Base-by-base conservation (phyloP, 257 asterid species). In the Orobanche coerulescens region DNA sequence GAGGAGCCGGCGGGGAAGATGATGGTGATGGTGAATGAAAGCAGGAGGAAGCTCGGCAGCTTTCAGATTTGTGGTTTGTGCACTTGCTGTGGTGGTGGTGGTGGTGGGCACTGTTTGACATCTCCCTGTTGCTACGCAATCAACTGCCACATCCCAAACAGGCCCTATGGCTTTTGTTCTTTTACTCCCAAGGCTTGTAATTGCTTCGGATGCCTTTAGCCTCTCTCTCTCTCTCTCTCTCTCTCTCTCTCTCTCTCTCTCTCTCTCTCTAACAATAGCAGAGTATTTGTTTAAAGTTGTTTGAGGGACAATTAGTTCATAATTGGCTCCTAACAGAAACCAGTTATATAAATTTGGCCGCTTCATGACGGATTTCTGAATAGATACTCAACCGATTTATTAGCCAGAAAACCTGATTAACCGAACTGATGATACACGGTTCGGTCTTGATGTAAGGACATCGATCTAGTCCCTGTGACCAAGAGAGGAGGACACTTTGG, bases 81-180 rank as follows among this genome's bases (percentile, higher is more conserved):
- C 84, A 83, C 94, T 79, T 85, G 96, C 73, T 88, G 96, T 68
- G 91, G 79, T 13, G 82, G 75, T 16, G 85, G 75, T 13, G 58
- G 76, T 53, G 76, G 52, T 50, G 71, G 73, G 65, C 80, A 74
- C 66, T 88, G 96, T 52, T 33, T 83, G 66, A 81, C 93, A 20
- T 74, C 93, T 43, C 93, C 96, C 11, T 88, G 96, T 74, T 88
- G 96, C 80, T 85, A 85, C 70, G 88, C 93, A 30, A 85, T 88
- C 73, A 88, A 81, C 57, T 88, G 96, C 86, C n/a, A 87, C 73
- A 87, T 87, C 43, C 95, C 95, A 62, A 79, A 84, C 74, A 79
- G 88, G 76, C 95, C 94, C 73, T 87, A 84, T 71, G 95, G 94
- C 0, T 82, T 62, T 71, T 87, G 95, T 43, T 82, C 95, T 28